Evolutionary conservation across 73 alveolate genomes (phyloP).

Genomic region (Durusdinium trenchii): DNA sequence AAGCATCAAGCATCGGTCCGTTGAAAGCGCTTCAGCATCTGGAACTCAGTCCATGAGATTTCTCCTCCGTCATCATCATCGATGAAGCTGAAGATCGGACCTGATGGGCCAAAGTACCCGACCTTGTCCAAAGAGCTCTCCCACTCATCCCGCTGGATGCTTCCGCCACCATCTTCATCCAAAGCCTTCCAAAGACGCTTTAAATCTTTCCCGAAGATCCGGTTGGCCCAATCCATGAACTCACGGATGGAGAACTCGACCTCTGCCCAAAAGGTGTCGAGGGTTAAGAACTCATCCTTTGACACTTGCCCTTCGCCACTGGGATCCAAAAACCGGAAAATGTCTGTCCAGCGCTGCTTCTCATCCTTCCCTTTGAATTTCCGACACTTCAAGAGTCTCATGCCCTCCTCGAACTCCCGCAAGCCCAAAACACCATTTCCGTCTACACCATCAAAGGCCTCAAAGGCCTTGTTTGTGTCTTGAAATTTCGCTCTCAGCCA

Average conservation of each 20-base stretch:
- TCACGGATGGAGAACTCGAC: constrained; percentile 89
- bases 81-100: constrained; percentile 75
- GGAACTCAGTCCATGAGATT: constrained; percentile 71
- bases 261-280: constrained; percentile 89
- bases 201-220: constrained; percentile 22
- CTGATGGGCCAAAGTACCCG: constrained; percentile 90
- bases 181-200: constrained; percentile 41
- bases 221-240: constrained; percentile 79
- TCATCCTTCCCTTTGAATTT: constrained; percentile 59
- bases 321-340: constrained; percentile 88
- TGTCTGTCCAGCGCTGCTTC: constrained; percentile 94
- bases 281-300: constrained; percentile 74
- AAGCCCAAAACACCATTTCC: constrained; percentile 79
- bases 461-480: constrained; percentile 59
- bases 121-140: constrained; percentile 51
- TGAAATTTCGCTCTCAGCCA: constrained; percentile 76
- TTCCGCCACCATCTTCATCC: constrained; percentile 86
- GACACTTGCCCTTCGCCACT: constrained; percentile 93
- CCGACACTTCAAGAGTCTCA: not conserved
- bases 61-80: constrained; percentile 77
- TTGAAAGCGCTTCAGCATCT: constrained; percentile 30
- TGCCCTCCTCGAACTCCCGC: constrained; percentile 81
- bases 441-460: constrained; percentile 77
- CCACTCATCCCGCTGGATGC: constrained; percentile 74
- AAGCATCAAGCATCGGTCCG: not conserved